phyloP scores from a whole-genome alignment of 257 asterid species.

The Plantago elongata region DNA sequence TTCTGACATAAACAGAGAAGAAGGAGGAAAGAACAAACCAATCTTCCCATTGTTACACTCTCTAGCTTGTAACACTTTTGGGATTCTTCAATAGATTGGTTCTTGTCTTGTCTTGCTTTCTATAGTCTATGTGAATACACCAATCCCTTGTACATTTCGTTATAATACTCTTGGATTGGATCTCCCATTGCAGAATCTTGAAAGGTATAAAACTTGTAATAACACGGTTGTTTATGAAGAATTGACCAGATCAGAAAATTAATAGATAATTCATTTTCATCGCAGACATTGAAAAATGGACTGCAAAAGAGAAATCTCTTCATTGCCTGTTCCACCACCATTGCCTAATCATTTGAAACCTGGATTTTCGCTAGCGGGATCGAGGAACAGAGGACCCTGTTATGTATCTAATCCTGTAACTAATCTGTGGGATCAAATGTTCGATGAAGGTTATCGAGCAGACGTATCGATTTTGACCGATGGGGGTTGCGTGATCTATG shows the following conservation, averaged over 20 bases:
- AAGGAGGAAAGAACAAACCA: constrained; percentile 18
- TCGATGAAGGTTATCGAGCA: constrained; percentile 77
- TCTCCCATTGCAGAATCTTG: not conserved
- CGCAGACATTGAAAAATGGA: constrained; percentile 28
- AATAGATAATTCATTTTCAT: not conserved
- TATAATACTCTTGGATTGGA: not conserved
- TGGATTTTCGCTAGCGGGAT: constrained; percentile 21
- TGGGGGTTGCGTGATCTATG: constrained; percentile 51
- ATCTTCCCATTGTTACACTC: constrained; percentile 31
- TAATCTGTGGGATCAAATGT: constrained; percentile 53
- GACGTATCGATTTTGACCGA: constrained; percentile 58
- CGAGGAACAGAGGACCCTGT: constrained; percentile 24
- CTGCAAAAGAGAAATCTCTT: constrained; percentile 17
- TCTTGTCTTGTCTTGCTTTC: not conserved
- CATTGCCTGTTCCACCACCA: constrained; percentile 60
- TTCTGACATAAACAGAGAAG: too few species aligned
- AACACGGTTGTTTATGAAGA: not conserved
- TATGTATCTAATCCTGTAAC: constrained; percentile 30
- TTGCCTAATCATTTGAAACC: constrained; percentile 25
- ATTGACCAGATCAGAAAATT: too few species aligned
- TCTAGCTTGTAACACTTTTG: not conserved
- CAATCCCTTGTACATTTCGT: not conserved
- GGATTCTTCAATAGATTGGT: constrained; percentile 7
- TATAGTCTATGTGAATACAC: not conserved
- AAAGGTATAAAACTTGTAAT: not conserved